phyloP scores from a whole-genome alignment of 2,329 filamentous ascomycete species.

The Neonectria hederae region DNA sequence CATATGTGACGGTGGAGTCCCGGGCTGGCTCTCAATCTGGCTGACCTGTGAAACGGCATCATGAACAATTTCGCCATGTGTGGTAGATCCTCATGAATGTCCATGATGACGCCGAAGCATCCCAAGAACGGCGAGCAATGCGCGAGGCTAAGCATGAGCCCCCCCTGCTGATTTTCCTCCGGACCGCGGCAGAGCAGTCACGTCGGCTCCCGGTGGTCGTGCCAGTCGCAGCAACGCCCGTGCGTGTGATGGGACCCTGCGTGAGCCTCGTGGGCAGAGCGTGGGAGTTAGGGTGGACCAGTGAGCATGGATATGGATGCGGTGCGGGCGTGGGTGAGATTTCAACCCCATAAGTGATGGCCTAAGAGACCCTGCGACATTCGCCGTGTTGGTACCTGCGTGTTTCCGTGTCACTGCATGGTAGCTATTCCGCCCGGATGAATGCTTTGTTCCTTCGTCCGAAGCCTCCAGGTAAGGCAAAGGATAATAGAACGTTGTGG shows the following conservation, averaged over 20 bases:
- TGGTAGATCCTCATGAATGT: conserved; percentile 19
- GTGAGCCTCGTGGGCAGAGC: conserved; percentile 36
- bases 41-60: conserved; percentile 29
- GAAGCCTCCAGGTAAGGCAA: conserved; percentile 6
- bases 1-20: conserved; percentile 2
- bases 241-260: conserved; percentile 37
- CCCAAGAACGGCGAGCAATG: conserved; percentile 25
- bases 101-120: conserved; percentile 14
- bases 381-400: conserved; percentile 38
- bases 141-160: conserved; percentile 31
- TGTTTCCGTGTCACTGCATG: conserved; percentile 38
- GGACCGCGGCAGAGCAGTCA: conserved; percentile 29
- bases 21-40: background rate
- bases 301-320: conserved; percentile 15
- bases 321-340: conserved; percentile 17
- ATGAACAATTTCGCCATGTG: conserved; percentile 30
- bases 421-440: conserved; percentile 1
- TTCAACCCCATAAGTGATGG: conserved; percentile 14
- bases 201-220: conserved; percentile 30
- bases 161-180: conserved; percentile 31
- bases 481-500: background rate
- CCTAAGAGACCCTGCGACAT: conserved; percentile 18
- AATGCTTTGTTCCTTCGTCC: conserved; percentile 8
- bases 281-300: conserved; percentile 17
- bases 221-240: conserved; percentile 29